A percentile compares a stretch with the other conserved stretches of the same genome.
phyloP scores from a whole-genome alignment of 495 filamentous ascomycete species.

The Cryomyces minteri region DNA sequence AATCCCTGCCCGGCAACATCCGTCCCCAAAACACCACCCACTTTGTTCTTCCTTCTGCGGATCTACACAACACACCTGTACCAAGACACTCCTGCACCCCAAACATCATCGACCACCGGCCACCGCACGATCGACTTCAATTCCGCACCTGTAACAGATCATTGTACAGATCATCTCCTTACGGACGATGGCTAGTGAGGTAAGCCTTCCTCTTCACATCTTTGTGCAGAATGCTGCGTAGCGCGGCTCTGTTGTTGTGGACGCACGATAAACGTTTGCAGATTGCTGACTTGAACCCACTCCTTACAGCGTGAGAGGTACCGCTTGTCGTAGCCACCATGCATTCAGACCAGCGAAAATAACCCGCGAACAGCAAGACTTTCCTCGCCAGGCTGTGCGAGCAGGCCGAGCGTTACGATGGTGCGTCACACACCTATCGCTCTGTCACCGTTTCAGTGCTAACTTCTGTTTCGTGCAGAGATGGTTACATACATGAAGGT shows the following conservation, averaged over 20 bases:
- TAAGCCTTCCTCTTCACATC: constrained; percentile 9
- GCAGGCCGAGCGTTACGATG: constrained; percentile 99
- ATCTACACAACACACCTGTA: too few relatives aligned
- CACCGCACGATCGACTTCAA: too few relatives aligned
- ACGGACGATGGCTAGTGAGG: constrained; percentile 16
- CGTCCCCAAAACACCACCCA: too few relatives aligned
- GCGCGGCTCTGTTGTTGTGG: constrained; percentile 5
- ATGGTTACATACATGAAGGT: constrained; percentile 99
- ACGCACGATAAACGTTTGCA: constrained; percentile 5
- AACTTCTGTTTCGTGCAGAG: constrained; percentile 29
- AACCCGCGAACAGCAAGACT: constrained; percentile 64
- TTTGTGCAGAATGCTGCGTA: background rate
- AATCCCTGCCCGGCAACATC: too few relatives aligned
- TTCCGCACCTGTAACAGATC: too few relatives aligned
- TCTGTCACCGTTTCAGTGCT: background rate
- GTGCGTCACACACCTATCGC: constrained; percentile 26
- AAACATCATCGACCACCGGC: too few relatives aligned
- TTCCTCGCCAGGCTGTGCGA: constrained; percentile 99
- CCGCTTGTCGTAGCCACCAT: constrained; percentile 12
- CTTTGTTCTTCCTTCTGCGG: too few relatives aligned
- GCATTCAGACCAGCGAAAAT: constrained; percentile 7
- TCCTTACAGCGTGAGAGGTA: constrained; percentile 68
- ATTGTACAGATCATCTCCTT: background rate
- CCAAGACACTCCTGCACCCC: too few relatives aligned
- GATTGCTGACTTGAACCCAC: constrained; percentile 9